phyloP scores from a whole-genome alignment of 2,329 filamentous ascomycete species.

The Claviceps quebecensis region DNA sequence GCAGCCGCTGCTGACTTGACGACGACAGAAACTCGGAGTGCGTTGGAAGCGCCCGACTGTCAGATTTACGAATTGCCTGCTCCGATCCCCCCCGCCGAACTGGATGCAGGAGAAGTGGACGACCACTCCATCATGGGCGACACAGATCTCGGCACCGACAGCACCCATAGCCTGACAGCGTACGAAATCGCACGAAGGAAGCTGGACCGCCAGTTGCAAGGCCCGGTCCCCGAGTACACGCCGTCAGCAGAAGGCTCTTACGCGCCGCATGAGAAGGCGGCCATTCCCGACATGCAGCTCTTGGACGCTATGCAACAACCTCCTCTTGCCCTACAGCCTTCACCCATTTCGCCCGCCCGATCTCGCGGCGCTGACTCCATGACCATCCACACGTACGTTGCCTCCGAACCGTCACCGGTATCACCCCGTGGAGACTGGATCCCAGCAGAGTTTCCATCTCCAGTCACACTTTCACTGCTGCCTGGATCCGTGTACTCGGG shows the following conservation, averaged over 20 bases:
- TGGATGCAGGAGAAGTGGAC: constrained; percentile 28
- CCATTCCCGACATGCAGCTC: constrained; percentile 8
- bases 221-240: constrained; percentile 34
- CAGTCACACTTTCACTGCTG: constrained; percentile 21
- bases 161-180: constrained; percentile 25
- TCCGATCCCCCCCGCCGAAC: constrained; percentile 31
- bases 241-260: constrained; percentile 21
- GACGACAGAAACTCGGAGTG: constrained; percentile 13
- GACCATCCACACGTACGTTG: constrained; percentile 22
- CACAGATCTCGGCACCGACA: constrained; percentile 27
- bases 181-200: constrained; percentile 39
- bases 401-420: constrained; percentile 33
- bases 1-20: constrained; percentile 4
- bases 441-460: constrained; percentile 27
- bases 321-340: constrained; percentile 3
- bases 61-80: constrained; percentile 39
- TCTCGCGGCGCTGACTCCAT: constrained; percentile 11
- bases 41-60: constrained; percentile 25
- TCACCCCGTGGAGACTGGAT: constrained; percentile 32
- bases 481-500: constrained; percentile 11
- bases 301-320: constrained; percentile 7
- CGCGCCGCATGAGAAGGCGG: constrained; percentile 17
- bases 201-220: constrained; percentile 35
- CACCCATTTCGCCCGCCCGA: constrained; percentile 10
- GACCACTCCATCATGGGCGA: constrained; percentile 23